Percentiles rank a stretch among this genome's conserved stretches.
These are phyloP conservation scores for Phaeosphaeria sp. DNA, from an alignment of 2,329 filamentous ascomycete genomes.

Conservation along the genomic window DNA sequence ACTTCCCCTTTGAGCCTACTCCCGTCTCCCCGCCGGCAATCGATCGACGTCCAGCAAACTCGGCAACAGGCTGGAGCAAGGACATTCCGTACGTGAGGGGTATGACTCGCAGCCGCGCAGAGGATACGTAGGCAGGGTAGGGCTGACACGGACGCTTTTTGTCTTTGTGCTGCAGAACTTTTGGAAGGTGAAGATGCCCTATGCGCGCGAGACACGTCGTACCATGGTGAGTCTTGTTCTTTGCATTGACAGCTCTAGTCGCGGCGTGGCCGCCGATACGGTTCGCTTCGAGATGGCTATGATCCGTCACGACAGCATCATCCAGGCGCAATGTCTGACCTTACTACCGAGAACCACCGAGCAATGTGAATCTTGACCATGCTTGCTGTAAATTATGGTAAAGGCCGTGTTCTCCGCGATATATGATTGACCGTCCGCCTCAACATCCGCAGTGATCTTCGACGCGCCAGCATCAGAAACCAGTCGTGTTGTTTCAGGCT, in stretches of 20 bases:
- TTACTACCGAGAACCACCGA: background rate
- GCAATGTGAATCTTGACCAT: background rate
- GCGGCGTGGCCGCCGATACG: background rate
- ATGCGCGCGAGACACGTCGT: background rate
- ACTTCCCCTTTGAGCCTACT: constrained; percentile 3
- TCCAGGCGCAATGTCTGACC: background rate
- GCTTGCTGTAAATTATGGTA: background rate
- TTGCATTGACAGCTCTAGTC: background rate
- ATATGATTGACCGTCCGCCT: background rate
- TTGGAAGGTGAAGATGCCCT: background rate
- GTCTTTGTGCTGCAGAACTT: background rate
- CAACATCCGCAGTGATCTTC: background rate
- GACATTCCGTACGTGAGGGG: background rate
- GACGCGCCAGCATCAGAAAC: background rate
- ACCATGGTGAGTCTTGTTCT: background rate
- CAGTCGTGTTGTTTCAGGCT: constrained; percentile 4
- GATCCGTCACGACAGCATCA: background rate
- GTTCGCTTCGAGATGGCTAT: background rate
- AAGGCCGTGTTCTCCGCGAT: background rate
- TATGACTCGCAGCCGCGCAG: constrained; percentile 5
- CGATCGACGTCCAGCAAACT: constrained; percentile 4
- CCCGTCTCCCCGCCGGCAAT: constrained; percentile 4
- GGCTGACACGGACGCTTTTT: constrained; percentile 4
- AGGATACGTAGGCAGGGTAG: background rate
- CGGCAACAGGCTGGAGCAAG: background rate